Percentiles rank a stretch among this genome's conserved stretches.
Conservation (phyloP, 2,329 filamentous ascomycete genomes). For the Sarocladium kiliense region DNA sequence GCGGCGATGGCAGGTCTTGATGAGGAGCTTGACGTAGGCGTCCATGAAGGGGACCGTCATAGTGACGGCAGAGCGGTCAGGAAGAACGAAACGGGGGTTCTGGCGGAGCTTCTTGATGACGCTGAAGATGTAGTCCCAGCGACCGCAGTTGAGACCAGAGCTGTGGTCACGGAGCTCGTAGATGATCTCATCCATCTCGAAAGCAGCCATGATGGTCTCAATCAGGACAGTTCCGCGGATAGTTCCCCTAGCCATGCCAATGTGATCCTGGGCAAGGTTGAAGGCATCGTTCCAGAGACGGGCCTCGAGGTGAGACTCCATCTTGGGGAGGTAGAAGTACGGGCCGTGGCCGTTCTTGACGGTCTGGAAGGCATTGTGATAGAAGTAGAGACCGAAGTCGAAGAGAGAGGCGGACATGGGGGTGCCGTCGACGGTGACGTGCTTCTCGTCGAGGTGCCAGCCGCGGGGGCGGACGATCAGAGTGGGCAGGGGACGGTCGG, state of each 20-base stretch:
- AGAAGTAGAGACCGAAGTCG: slow-evolving; percentile 98
- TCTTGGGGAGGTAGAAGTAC: slow-evolving; percentile 98
- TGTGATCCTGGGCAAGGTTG: slow-evolving; percentile 90
- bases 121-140: slow-evolving; percentile 99
- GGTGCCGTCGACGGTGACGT: slow-evolving; percentile 92
- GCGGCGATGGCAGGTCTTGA: slow-evolving; percentile 95
- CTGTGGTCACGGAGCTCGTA: slow-evolving; percentile 97
- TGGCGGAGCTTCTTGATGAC: slow-evolving; percentile 99
- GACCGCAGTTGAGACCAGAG: slow-evolving; percentile 93
- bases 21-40: slow-evolving; percentile 89
- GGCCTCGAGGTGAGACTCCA: slow-evolving; percentile 96
- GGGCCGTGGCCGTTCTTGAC: slow-evolving; percentile 80
- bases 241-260: slow-evolving; percentile 83
- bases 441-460: slow-evolving; percentile 98
- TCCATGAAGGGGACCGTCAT: slow-evolving; percentile 99
- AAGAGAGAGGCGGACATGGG: slow-evolving; percentile 89
- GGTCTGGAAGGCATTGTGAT: slow-evolving; percentile 91
- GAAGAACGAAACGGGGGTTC: slow-evolving; percentile 87
- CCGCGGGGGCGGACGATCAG: slow-evolving; percentile 91
- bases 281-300: slow-evolving; percentile 98
- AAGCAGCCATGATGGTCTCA: slow-evolving; percentile 94
- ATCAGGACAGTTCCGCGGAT: slow-evolving; percentile 95
- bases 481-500: slow-evolving; percentile 77
- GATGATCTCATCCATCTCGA: slow-evolving; percentile 99
- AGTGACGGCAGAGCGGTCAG: slow-evolving; percentile 84